These are phyloP conservation scores for Mycosarcoma mackinlayi DNA, from an alignment of 1,284 basidiomycete species.

Conservation along the genomic window DNA sequence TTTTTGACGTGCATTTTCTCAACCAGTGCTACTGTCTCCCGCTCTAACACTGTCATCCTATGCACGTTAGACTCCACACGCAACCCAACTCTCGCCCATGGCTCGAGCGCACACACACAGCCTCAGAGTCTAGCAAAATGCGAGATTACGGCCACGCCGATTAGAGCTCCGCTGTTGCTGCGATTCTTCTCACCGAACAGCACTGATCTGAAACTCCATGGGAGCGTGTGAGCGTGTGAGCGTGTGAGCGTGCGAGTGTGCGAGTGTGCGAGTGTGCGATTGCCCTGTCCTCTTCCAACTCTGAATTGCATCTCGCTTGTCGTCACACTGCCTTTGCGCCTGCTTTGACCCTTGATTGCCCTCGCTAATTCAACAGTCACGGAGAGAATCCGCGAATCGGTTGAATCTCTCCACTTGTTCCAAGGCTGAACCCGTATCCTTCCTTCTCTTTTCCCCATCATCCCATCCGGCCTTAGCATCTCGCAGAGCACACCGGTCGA, in stretches of 20 bases:
- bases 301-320: background rate
- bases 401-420: background rate
- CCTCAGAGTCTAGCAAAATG: background rate
- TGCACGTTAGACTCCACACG: too few relatives aligned
- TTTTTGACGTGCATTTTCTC: background rate
- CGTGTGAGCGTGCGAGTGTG: too few relatives aligned
- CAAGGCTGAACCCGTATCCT: too few relatives aligned
- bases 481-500: background rate
- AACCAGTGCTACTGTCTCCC: too few relatives aligned
- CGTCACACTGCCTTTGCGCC: constrained; percentile 1
- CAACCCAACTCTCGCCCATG: background rate
- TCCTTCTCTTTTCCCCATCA: background rate
- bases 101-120: constrained; percentile 4
- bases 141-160: too few relatives aligned
- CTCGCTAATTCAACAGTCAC: too few relatives aligned
- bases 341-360: constrained; percentile 1
- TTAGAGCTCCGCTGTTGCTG: too few relatives aligned
- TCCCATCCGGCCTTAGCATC: constrained; percentile 5
- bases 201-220: constrained; percentile 14
- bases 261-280: too few relatives aligned
- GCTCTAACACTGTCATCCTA: background rate
- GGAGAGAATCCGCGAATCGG: too few relatives aligned
- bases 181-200: constrained; percentile 16
- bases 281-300: background rate
- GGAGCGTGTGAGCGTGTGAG: too few relatives aligned